phyloP scores from a whole-genome alignment of 495 filamentous ascomycete species.

The Hypoxylon lenormandii region DNA sequence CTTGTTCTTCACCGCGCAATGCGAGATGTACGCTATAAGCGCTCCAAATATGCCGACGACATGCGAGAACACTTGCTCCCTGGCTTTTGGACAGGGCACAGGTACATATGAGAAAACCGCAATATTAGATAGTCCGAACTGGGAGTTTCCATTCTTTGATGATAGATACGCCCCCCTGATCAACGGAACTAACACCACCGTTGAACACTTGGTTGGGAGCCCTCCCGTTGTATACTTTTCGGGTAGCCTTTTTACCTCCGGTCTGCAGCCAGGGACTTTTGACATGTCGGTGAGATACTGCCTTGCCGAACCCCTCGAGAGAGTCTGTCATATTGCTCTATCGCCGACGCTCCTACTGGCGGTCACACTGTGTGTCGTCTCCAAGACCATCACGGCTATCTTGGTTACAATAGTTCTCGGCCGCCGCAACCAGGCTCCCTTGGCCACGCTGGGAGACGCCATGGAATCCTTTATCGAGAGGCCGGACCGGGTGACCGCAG shows the following conservation, averaged over 20 bases:
- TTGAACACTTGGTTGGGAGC: background rate
- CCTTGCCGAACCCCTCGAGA: constrained; percentile 30
- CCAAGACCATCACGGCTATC: constrained; percentile 54
- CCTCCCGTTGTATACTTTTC: background rate
- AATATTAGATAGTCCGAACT: background rate
- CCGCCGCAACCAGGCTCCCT: constrained; percentile 46
- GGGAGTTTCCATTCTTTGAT: constrained; percentile 33
- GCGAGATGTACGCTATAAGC: constrained; percentile 16
- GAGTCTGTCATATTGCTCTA: constrained; percentile 35
- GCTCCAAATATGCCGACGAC: background rate
- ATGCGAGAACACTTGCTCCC: constrained; percentile 13
- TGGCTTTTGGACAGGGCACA: background rate
- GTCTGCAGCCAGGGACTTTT: constrained; percentile 18
- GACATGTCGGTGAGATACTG: constrained; percentile 39
- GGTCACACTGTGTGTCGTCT: constrained; percentile 51
- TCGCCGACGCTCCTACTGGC: constrained; percentile 53
- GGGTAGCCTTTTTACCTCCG: constrained; percentile 26
- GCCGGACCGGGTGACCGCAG: constrained; percentile 55
- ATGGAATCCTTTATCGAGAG: constrained; percentile 60
- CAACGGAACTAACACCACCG: constrained; percentile 6
- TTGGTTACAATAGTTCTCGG: constrained; percentile 51
- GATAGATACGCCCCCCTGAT: background rate
- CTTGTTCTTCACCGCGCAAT: constrained; percentile 38
- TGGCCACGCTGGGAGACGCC: constrained; percentile 67
- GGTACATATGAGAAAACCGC: background rate